A percentile compares a stretch with the other conserved stretches of the same genome.
These are phyloP conservation scores for Strobilomyces dryophilus DNA, from an alignment of 768 basidiomycete species.

Conservation along the genomic window DNA sequence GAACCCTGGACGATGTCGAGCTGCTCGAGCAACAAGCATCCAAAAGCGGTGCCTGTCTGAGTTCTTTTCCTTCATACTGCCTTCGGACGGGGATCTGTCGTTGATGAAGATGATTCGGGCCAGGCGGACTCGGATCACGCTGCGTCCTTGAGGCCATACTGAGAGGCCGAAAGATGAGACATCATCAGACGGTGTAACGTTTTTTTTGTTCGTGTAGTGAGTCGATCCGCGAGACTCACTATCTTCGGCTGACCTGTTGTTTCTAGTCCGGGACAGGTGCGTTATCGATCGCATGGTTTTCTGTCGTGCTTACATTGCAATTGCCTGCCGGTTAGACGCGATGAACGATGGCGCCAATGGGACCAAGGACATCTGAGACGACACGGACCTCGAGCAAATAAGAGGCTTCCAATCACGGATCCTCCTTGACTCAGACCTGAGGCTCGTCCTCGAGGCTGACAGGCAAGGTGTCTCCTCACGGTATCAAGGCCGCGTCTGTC, in stretches of 20 bases:
- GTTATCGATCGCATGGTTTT: neutral
- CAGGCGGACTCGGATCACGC: slow-evolving; percentile 46
- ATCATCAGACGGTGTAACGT: slow-evolving; percentile 37
- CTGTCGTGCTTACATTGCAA: neutral
- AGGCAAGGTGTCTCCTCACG: too few relatives aligned
- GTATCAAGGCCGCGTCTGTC: too few relatives aligned
- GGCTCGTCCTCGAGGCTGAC: too few relatives aligned
- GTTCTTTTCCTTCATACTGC: neutral
- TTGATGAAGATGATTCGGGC: neutral
- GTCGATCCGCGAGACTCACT: slow-evolving; percentile 12
- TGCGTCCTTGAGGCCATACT: slow-evolving; percentile 41
- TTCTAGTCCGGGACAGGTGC: neutral
- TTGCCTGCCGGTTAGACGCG: slow-evolving; percentile 28
- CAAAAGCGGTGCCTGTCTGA: slow-evolving; percentile 39
- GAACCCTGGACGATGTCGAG: slow-evolving; percentile 30
- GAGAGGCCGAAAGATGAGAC: slow-evolving; percentile 46
- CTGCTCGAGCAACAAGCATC: slow-evolving; percentile 41
- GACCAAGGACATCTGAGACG: slow-evolving; percentile 13
- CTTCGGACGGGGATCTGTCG: neutral
- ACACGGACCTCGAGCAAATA: slow-evolving; percentile 40
- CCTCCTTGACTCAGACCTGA: neutral
- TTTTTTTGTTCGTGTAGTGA: slow-evolving; percentile 56
- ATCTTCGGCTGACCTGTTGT: too few relatives aligned
- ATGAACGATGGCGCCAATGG: slow-evolving; percentile 44
- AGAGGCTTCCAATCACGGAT: slow-evolving; percentile 26